A percentile compares a stretch with the other conserved stretches of the same genome.
Evolutionary conservation across 2,329 filamentous ascomycete species (phyloP).

Genomic region (Claviceps capensis): DNA sequence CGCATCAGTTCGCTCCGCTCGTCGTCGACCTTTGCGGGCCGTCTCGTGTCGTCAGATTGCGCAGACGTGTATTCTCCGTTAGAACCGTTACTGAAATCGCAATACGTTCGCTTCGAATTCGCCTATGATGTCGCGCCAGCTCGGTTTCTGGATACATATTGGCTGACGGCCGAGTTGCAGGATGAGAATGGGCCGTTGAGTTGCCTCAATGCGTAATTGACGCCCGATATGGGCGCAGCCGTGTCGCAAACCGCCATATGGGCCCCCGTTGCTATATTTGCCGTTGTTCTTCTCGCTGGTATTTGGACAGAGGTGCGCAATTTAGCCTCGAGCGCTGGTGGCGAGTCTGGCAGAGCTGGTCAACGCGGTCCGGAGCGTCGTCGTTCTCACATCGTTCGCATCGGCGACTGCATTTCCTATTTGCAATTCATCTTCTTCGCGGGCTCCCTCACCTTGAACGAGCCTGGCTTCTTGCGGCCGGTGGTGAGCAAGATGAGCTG

Average conservation of each 20-base stretch:
- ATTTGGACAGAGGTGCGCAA: not conserved
- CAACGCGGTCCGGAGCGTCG: not conserved
- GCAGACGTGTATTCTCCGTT: not conserved
- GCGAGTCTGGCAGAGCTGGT: not conserved
- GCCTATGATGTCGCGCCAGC: not conserved
- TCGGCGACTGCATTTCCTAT: constrained; percentile 53
- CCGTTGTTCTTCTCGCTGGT: not conserved
- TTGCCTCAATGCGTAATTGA: constrained; percentile 1
- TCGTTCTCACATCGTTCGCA: constrained; percentile 3
- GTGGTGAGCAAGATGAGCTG: constrained; percentile 36
- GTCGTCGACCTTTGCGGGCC: not conserved
- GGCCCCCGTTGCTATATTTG: not conserved
- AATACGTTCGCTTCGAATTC: not conserved
- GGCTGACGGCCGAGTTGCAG: not conserved
- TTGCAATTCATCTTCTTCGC: constrained; percentile 63
- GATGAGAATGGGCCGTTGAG: not conserved
- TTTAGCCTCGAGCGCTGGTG: not conserved
- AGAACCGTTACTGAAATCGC: no score
- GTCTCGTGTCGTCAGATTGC: not conserved
- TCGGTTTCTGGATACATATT: not conserved
- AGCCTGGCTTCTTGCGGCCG: constrained; percentile 62
- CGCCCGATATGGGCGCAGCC: not conserved
- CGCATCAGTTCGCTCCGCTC: not conserved
- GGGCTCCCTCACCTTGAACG: constrained; percentile 53
- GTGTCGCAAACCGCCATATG: not conserved